Evolutionary conservation across 148 eudicot species (phyloP), one percentile per base, ranked within the genome.

Genomic region (Dianthus caryophyllus): DNA sequence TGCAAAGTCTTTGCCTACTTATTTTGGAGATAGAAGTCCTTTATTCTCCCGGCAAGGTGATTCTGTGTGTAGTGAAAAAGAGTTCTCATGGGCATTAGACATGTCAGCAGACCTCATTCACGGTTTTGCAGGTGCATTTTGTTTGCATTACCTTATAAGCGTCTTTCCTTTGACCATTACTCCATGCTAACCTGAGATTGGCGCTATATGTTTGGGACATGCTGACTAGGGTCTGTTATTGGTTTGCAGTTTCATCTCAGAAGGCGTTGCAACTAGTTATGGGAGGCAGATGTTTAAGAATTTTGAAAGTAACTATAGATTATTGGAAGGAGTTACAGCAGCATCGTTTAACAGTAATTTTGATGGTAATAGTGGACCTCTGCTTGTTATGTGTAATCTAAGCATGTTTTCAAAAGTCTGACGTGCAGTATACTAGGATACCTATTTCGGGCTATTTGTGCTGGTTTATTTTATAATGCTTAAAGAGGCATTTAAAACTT

Each of bases 41-140:
- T 53, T 75, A 82, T 69, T 60, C 71, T 73, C 78, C 44, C 16
- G 44, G 61, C 73, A 82, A 44, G 72, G 63, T 44, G 57, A 76
- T 51, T 75, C 51, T 46, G 68, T 66, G 65, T 72, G 20, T 20
- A 71, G 70, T 72, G 80, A 72, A 61, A n/a, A n/a, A 84, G 78
- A 69, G 87, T 90, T 64, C 87, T 95, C 61, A 90, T 95, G 99
- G 99, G 97, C 63, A 77, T 95, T 66, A 85, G 76, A 88, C 99
- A 95, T 73, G 76, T 80, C 44, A 79, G 73, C 54, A 79, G 91
- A 67, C 99, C 99, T 72, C 99, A 95, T 68, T 95, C n/a, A 84
- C 76, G 99, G 99, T n/a, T 53, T 71, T 95, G 78, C 99, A 95
- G 96, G 99, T 92, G 38, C 52, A 43, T 69, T 22, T 13, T 71